These are phyloP conservation scores for Orbilia blumenaviensis DNA, from an alignment of 2,329 filamentous ascomycete species.

Conservation along the genomic window DNA sequence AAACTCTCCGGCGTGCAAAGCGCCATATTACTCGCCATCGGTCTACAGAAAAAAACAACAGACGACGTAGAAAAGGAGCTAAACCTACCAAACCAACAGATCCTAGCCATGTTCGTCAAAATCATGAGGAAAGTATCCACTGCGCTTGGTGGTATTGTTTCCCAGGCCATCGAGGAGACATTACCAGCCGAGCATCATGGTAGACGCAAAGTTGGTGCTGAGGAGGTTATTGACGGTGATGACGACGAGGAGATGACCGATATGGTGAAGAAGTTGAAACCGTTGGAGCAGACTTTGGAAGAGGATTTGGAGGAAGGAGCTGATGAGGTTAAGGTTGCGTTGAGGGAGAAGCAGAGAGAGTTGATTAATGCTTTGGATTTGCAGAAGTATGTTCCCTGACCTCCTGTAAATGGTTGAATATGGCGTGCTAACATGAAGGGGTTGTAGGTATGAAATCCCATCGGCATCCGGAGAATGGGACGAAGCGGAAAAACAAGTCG, in stretches of 20 bases:
- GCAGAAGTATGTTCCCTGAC: constrained; percentile 72
- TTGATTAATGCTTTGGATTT: constrained; percentile 90
- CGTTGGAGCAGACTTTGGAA: constrained; percentile 75
- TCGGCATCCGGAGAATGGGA: constrained; percentile 70
- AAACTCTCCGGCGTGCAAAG: constrained; percentile 83
- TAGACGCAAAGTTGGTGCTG: constrained; percentile 58
- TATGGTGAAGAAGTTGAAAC: constrained; percentile 69
- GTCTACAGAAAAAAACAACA: constrained; percentile 87
- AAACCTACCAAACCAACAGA: constrained; percentile 75
- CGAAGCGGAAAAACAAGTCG: constrained; percentile 79
- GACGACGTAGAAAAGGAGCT: constrained; percentile 83
- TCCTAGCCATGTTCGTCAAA: constrained; percentile 97
- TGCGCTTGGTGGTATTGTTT: constrained; percentile 78
- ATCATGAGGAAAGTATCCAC: constrained; percentile 85
- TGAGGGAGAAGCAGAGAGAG: constrained; percentile 79
- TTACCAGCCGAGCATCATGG: constrained; percentile 68
- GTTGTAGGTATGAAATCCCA: constrained; percentile 72
- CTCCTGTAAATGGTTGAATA: not conserved
- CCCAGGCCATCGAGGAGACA: constrained; percentile 75
- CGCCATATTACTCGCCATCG: constrained; percentile 86
- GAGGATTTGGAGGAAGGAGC: constrained; percentile 87
- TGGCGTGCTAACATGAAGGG: constrained; percentile 19
- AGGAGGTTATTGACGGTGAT: constrained; percentile 70
- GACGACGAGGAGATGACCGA: constrained; percentile 75
- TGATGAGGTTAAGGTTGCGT: constrained; percentile 72